These are phyloP conservation scores for Hibiscus tridactylites DNA, from an alignment of 345 rosid species.

Conservation along the genomic window DNA sequence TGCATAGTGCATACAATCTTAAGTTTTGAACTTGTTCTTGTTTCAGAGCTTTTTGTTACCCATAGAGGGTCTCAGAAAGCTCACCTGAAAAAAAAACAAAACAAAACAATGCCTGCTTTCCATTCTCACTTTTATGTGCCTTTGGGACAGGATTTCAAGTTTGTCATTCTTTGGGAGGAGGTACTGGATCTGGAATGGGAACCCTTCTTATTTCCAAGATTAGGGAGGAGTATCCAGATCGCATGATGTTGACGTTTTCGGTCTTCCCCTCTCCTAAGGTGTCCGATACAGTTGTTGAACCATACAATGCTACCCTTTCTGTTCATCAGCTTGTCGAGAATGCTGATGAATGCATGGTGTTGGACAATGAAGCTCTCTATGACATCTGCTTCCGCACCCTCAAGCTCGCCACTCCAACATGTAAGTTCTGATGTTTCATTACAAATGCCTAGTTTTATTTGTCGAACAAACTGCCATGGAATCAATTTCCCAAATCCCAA, in stretches of 20 bases:
- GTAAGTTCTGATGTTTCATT: background rate
- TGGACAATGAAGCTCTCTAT: constrained; percentile 13
- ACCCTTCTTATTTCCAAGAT: constrained; percentile 14
- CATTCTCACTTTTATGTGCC: background rate
- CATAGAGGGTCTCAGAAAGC: background rate
- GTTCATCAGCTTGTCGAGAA: constrained; percentile 15
- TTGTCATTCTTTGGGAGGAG: constrained; percentile 15
- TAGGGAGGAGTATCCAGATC: constrained; percentile 13
- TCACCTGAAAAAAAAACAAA: background rate
- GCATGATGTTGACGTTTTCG: constrained; percentile 11
- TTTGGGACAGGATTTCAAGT: constrained; percentile 8
- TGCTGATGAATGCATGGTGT: constrained; percentile 14
- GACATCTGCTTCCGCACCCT: constrained; percentile 14
- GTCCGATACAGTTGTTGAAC: constrained; percentile 10
- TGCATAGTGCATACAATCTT: background rate
- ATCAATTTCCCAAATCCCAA: background rate
- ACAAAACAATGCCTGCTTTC: background rate
- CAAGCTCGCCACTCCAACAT: constrained; percentile 5
- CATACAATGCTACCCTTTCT: constrained; percentile 12
- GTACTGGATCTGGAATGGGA: constrained; percentile 13
- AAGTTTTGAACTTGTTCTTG: background rate
- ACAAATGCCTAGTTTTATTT: background rate
- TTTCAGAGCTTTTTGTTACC: background rate
- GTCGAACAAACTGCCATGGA: background rate
- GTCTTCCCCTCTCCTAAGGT: constrained; percentile 13